These are phyloP conservation scores for Plasmodium sp. DNA, from an alignment of 169 alveolate genomes.

Conservation along the genomic window DNA sequence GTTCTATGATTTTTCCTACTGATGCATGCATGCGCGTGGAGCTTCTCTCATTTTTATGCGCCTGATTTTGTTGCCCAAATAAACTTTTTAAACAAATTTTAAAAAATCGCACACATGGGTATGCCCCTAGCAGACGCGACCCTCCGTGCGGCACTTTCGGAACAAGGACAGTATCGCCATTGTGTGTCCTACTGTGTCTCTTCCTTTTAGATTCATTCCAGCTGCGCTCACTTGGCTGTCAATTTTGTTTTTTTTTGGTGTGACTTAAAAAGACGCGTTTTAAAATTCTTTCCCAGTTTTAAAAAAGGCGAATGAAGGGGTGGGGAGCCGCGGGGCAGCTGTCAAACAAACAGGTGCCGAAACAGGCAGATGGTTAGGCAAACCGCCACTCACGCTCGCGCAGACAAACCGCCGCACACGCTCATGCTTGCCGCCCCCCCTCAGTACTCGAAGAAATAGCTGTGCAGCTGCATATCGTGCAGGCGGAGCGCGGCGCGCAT, in stretches of 20 bases:
- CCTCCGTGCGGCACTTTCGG: neutral
- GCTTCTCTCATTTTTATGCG: neutral
- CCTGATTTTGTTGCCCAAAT: neutral
- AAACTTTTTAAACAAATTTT: neutral
- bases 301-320: neutral
- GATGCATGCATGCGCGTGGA: neutral
- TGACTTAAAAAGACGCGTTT: neutral
- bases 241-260: neutral
- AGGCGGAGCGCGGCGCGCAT: conserved; percentile 46
- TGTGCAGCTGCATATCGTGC: conserved; percentile 42
- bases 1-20: conserved; percentile 32
- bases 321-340: neutral
- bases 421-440: neutral
- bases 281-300: neutral
- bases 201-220: neutral
- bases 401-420: neutral
- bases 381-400: neutral
- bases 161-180: neutral
- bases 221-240: neutral
- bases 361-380: neutral
- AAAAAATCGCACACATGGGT: neutral
- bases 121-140: neutral
- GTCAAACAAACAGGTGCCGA: neutral
- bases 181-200: neutral
- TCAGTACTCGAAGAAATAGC: conserved; percentile 56